A percentile compares a stretch with the other conserved stretches of the same genome.
Conservation (phyloP, 345 rosid genomes). For the Salix exigua region DNA sequence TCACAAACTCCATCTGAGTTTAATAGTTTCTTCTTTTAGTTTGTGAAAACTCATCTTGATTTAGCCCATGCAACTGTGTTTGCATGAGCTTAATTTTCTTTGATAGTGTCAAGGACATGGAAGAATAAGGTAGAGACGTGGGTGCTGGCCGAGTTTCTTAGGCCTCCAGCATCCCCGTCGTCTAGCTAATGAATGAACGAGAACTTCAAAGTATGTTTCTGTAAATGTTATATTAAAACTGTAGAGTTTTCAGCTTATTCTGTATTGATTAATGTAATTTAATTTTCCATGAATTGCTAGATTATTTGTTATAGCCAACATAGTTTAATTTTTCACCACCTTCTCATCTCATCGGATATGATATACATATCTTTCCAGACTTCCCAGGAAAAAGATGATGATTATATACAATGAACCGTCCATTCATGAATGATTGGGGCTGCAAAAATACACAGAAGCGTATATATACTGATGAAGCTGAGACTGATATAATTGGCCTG, state of each 20-base stretch:
- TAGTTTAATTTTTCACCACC: neutral
- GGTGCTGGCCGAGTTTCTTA: neutral
- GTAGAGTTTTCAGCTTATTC: neutral
- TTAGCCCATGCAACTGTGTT: neutral
- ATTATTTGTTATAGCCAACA: neutral
- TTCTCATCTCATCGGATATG: too few species aligned
- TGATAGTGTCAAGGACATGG: neutral
- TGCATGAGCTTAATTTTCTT: neutral
- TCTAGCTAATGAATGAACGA: neutral
- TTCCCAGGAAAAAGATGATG: too few species aligned
- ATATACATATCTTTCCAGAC: too few species aligned
- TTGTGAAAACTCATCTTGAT: neutral
- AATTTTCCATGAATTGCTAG: neutral
- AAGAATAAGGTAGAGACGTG: neutral
- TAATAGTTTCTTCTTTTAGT: constrained; percentile 65
- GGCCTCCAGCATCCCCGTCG: neutral
- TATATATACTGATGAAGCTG: too few species aligned
- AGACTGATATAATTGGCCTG: too few species aligned
- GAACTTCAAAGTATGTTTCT: neutral
- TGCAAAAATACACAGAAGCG: neutral
- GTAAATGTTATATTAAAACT: neutral
- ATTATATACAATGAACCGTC: too few species aligned
- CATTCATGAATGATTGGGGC: neutral
- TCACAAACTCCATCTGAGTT: constrained; percentile 44
- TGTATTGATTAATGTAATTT: neutral